A percentile compares a stretch with the other conserved stretches of the same genome.
These are phyloP conservation scores for Cutaneotrichosporon daszewskae DNA, from an alignment of 1,284 basidiomycete genomes.

Conservation along the genomic window DNA sequence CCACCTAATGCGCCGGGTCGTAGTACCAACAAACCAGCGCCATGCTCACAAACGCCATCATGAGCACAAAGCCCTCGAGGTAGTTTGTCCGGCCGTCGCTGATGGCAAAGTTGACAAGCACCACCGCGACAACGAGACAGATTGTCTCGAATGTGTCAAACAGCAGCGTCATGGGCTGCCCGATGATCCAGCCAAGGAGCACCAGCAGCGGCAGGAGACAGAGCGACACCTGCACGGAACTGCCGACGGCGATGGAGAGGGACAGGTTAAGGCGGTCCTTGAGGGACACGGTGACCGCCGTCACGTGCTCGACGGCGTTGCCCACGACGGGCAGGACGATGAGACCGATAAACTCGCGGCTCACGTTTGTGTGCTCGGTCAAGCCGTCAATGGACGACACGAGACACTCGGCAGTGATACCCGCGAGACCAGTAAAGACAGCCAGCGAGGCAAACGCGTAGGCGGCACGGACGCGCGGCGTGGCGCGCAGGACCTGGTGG, in stretches of 20 bases:
- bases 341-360: constrained; percentile 72
- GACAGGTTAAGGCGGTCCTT: constrained; percentile 56
- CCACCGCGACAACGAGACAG: constrained; percentile 55
- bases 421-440: constrained; percentile 41
- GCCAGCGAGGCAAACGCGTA: constrained; percentile 39
- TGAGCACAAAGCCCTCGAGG: constrained; percentile 57
- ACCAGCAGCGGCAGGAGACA: constrained; percentile 72
- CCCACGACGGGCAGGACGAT: constrained; percentile 78
- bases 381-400: constrained; percentile 72
- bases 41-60: constrained; percentile 49
- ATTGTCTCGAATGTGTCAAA: constrained; percentile 48
- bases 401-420: constrained; percentile 78
- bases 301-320: constrained; percentile 82
- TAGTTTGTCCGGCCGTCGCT: constrained; percentile 80
- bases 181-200: constrained; percentile 50
- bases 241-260: constrained; percentile 80
- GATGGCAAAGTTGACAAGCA: constrained; percentile 75
- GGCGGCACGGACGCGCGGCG: constrained; percentile 51
- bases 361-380: constrained; percentile 48
- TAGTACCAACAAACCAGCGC: constrained; percentile 43
- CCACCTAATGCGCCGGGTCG: constrained; percentile 15
- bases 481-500: constrained; percentile 9
- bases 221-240: constrained; percentile 82
- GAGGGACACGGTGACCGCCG: constrained; percentile 79
- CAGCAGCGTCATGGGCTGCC: constrained; percentile 50